Evolutionary conservation across 352 stramenopile species (phyloP), one percentile per base, ranked within the genome.

Genomic region (Phytopythium oedochilum): DNA sequence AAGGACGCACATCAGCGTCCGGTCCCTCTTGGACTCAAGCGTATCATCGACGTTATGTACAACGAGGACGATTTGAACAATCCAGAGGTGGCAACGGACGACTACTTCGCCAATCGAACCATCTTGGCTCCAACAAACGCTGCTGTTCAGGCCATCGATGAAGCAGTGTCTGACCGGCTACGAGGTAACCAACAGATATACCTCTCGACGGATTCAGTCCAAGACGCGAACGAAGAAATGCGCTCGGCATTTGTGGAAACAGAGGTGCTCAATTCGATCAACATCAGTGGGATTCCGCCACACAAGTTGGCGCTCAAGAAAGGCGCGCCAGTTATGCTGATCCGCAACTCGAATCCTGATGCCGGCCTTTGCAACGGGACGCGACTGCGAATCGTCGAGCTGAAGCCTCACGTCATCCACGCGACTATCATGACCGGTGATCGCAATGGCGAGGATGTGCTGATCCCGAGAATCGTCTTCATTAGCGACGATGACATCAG

Each of bases 341-440:
- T 75, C 18, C 59, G 61, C 3, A 73, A 71, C 34, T 51, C 73
- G 34, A 75, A 75, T 34, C 26, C 60, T 0, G 35, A 63, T 26
- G 32, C 53, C 15, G 61, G 55, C 2, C 26, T 75, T 0, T 71
- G 62, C 31, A 73, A 70, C 36, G 67, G 55, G 0, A 74, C 64
- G 1, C 45, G 55, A 2, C 59, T 79, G 0, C 58, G 68, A n/a
- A 34, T 78, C 29, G 25, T 66, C 0, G 26, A 70, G 7, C 49
- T 75, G 0, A 56, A 64, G 29, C 34, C 36, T 0, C 53, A 69
- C 31, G 63, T 60, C 0, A 74, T 76, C 20, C 61, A 61, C 15
- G 63, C 60, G 1, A 63, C 38, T 5, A 75, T 78, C 17, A 70
- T 73, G 52, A 64, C 59, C 2, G 61, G 63, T 5, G 31, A 53